Evolutionary conservation across 257 asterid species (phyloP).

Genomic region (Cruciata laevipes): DNA sequence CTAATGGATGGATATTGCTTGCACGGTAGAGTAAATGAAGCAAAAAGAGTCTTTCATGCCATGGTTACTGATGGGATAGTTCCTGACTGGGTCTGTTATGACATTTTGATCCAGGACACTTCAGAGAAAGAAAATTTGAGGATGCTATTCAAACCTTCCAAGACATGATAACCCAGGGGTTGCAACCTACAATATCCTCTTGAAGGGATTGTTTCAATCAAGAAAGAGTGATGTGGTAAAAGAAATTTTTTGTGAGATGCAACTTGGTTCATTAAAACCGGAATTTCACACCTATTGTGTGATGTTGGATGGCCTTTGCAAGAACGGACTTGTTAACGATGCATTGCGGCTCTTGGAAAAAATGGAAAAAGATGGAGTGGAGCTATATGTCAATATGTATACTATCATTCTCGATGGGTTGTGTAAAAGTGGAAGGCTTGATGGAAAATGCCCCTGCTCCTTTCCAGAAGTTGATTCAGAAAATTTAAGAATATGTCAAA

Average conservation of each 20-base stretch:
- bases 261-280: slow-evolving; percentile 7
- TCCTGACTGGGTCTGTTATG: slow-evolving; percentile 12
- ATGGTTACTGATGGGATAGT: slow-evolving; percentile 11
- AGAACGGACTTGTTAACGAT: background rate
- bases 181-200: slow-evolving; percentile 14
- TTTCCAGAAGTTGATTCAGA: background rate
- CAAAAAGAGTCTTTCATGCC: slow-evolving; percentile 4
- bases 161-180: slow-evolving; percentile 16
- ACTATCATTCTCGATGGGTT: slow-evolving; percentile 6
- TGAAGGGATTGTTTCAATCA: slow-evolving; percentile 22
- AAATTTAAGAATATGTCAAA: too few relatives aligned
- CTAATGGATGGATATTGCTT: slow-evolving; percentile 2
- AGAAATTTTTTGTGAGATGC: background rate
- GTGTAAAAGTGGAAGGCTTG: slow-evolving; percentile 16
- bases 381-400: too few relatives aligned
- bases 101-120: slow-evolving; percentile 26
- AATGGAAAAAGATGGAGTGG: too few relatives aligned
- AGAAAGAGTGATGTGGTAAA: slow-evolving; percentile 6
- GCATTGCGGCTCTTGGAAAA: too few relatives aligned
- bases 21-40: background rate
- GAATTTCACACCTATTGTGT: slow-evolving; percentile 18
- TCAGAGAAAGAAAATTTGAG: slow-evolving; percentile 18
- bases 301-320: background rate
- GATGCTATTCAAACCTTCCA: slow-evolving; percentile 22
- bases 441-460: background rate